Evolutionary conservation across 352 stramenopile genomes (phyloP).

Genomic region (Phytophthora nicotianae): DNA sequence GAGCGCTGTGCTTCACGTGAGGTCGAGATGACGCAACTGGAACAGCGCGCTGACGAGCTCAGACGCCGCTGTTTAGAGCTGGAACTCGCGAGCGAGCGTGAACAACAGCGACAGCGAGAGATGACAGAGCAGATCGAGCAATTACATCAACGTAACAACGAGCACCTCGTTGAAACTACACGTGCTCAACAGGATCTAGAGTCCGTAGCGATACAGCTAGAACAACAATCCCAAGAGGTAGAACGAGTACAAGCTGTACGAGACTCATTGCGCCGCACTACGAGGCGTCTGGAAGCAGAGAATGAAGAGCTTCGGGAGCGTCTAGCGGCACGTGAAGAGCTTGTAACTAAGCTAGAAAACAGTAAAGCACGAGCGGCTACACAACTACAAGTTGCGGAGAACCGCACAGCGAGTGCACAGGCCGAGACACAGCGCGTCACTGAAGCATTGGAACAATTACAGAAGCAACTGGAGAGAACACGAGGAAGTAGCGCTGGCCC

Average conservation of each 20-base stretch:
- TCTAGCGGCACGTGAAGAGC: conserved; percentile 23
- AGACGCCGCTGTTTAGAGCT: conserved; percentile 52
- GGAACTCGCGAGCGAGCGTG: conserved; percentile 42
- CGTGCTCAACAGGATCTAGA: conserved; percentile 28
- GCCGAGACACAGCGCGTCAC: conserved; percentile 29
- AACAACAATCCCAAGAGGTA: conserved; percentile 29
- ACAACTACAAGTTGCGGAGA: conserved; percentile 42
- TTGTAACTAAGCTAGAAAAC: conserved; percentile 26
- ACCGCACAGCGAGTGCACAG: conserved; percentile 32
- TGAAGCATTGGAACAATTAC: conserved; percentile 32
- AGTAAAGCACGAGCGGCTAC: conserved; percentile 32
- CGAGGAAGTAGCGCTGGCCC: neutral
- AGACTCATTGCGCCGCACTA: conserved; percentile 32
- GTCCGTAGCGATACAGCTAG: conserved; percentile 20
- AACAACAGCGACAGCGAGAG: conserved; percentile 33
- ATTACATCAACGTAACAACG: conserved; percentile 30
- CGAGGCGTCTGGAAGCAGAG: conserved; percentile 25
- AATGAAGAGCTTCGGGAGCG: conserved; percentile 27
- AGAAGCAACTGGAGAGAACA: conserved; percentile 31
- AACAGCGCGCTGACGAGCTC: conserved; percentile 37
- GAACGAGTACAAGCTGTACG: conserved; percentile 24
- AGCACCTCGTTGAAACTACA: conserved; percentile 20
- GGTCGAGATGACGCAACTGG: conserved; percentile 23
- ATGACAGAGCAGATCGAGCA: conserved; percentile 25
- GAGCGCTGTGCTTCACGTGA: conserved; percentile 28